phyloP scores from a whole-genome alignment of 495 filamentous ascomycete genomes.

The Hypomontagnella monticulosa region DNA sequence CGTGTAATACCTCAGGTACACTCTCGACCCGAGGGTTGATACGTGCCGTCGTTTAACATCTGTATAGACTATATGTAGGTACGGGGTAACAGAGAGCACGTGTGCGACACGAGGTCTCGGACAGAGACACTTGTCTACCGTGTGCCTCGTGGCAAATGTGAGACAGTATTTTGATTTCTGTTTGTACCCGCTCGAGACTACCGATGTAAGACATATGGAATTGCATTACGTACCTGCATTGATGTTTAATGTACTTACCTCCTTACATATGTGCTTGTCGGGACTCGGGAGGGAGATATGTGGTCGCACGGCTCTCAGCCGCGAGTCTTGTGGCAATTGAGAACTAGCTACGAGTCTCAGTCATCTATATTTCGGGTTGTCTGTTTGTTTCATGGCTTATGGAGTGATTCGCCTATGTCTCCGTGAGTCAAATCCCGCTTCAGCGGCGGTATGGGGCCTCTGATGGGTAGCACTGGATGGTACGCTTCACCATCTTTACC shows the following conservation, averaged over 20 bases:
- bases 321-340: not conserved
- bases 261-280: too few species aligned
- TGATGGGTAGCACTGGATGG: not conserved
- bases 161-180: not conserved
- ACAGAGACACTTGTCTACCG: not conserved
- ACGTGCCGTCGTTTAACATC: slow-evolving; percentile 9
- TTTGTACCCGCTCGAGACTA: slow-evolving; percentile 2
- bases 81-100: not conserved
- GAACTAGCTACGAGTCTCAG: not conserved
- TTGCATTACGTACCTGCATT: too few species aligned
- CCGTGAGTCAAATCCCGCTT: not conserved
- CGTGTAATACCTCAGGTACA: slow-evolving; percentile 5
- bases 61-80: not conserved
- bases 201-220: slow-evolving; percentile 5
- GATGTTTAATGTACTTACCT: too few species aligned
- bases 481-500: not conserved
- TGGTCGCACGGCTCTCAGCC: slow-evolving; percentile 9
- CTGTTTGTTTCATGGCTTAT: slow-evolving; percentile 10
- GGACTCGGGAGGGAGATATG: slow-evolving; percentile 10
- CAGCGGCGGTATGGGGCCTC: not conserved
- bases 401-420: not conserved
- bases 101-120: not conserved
- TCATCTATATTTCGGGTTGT: slow-evolving; percentile 2
- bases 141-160: slow-evolving; percentile 9
- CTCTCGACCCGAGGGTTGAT: slow-evolving; percentile 9